Evolutionary conservation across 1,284 basidiomycete species (phyloP).

Genomic region (Ganoderma lucidum): DNA sequence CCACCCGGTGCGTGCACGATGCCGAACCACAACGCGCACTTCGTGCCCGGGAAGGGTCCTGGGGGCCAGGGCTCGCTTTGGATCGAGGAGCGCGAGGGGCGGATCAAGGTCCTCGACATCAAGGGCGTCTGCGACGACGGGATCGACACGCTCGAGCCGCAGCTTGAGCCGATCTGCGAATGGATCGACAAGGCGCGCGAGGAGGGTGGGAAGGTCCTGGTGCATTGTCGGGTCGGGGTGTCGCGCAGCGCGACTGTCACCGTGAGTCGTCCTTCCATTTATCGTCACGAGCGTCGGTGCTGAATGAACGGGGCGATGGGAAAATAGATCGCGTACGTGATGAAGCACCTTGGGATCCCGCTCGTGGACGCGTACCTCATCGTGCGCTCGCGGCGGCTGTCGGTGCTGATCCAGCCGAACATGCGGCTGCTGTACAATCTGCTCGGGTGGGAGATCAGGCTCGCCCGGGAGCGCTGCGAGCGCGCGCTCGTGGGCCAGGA

Average conservation of each 20-base stretch:
- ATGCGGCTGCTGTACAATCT: slow-evolving; percentile 93
- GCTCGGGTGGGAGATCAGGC: slow-evolving; percentile 91
- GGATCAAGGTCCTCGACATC: slow-evolving; percentile 90
- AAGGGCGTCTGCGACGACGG: slow-evolving; percentile 94
- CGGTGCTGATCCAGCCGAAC: slow-evolving; percentile 93
- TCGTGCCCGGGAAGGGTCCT: slow-evolving; percentile 53
- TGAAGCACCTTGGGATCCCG: slow-evolving; percentile 90
- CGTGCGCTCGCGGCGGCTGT: slow-evolving; percentile 83
- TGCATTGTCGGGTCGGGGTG: slow-evolving; percentile 97
- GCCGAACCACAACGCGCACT: slow-evolving; percentile 46
- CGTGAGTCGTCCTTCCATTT: slow-evolving; percentile 50
- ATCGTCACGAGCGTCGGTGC: slow-evolving; percentile 9
- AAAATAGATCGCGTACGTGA: slow-evolving; percentile 91
- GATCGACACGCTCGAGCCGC: slow-evolving; percentile 91
- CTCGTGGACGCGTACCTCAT: slow-evolving; percentile 94
- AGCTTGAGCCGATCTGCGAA: slow-evolving; percentile 87
- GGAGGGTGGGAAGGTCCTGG: slow-evolving; percentile 89
- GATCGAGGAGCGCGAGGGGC: slow-evolving; percentile 86
- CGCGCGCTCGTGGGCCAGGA: slow-evolving; percentile 17
- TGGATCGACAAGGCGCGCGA: slow-evolving; percentile 92
- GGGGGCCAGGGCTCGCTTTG: slow-evolving; percentile 79
- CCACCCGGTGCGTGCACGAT: slow-evolving; percentile 32
- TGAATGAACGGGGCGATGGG: slow-evolving; percentile 6
- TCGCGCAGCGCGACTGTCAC: slow-evolving; percentile 93
- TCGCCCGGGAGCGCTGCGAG: slow-evolving; percentile 73